These are phyloP conservation scores for Puccinia sorghi DNA, from an alignment of 1,284 basidiomycete genomes.

Conservation along the genomic window DNA sequence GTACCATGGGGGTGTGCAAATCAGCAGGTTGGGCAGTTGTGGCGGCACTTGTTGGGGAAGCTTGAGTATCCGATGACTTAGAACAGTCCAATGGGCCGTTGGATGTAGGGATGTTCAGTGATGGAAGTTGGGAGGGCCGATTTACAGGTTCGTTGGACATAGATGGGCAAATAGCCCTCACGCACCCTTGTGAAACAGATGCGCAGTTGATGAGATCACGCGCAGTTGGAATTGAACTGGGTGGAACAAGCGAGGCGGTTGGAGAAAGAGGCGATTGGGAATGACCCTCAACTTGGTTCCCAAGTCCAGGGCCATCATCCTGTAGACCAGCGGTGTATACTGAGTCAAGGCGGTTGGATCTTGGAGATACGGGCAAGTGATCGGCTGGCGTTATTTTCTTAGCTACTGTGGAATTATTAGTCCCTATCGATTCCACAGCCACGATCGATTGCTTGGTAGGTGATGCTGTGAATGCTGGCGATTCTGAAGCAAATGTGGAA, in stretches of 20 bases:
- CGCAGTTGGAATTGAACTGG: too few species aligned
- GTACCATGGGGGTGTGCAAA: neutral
- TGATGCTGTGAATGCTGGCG: too few species aligned
- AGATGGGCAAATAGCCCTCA: neutral
- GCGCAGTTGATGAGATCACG: neutral
- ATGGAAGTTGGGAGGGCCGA: neutral
- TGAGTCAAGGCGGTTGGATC: too few species aligned
- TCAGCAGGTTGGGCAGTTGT: neutral
- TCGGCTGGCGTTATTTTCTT: too few species aligned
- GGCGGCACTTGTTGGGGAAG: neutral
- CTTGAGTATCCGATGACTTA: neutral
- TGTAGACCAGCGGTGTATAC: too few species aligned
- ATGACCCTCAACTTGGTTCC: neutral
- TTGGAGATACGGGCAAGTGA: too few species aligned
- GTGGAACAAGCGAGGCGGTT: neutral
- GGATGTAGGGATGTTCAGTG: neutral
- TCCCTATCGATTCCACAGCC: neutral
- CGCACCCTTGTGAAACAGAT: neutral
- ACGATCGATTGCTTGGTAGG: too few species aligned
- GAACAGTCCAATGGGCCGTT: neutral
- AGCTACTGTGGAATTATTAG: too few species aligned
- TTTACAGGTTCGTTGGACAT: neutral
- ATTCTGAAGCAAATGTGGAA: neutral
- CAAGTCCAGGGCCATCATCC: neutral
- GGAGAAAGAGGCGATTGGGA: neutral